Base-by-base conservation (phyloP, 164 flowering plant species). In the Chloranthus sessilifolius region DNA sequence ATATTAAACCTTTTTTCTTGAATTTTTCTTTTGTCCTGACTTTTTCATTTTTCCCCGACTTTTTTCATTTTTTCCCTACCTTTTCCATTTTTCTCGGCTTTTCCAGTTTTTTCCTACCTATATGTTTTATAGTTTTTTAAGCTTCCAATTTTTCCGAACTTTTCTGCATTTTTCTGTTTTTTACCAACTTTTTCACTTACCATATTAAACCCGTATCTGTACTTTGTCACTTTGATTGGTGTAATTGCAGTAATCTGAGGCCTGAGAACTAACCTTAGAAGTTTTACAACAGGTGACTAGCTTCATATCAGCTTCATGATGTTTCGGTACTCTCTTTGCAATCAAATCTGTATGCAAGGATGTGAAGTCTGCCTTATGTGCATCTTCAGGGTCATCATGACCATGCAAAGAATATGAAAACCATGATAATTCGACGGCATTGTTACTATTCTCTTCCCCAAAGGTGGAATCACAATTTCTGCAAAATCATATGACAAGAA, bases 381-480 rank as follows among this genome's bases (percentile, higher is more conserved):
- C 72, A 66, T 76, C 80, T 52, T 69, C 81, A 58, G 79, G 60
- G 20, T 67, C 73, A 52, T 60, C 76, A 39, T 56, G 29, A 48
- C 68, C 66, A 64, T 52, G 70, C 10, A 85, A 62, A 21, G 69
- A 50, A 47, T 84, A 60, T 45, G 85, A 63, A 59, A 86, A 69
- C 94, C 90, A 86, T 45, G 74, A 60, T 33, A 80, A 24, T 2
- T 75, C 90, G 34, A 71, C 81, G 33, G 70, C 82, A 60, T 74
- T 73, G 52, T 61, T 53, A 33, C 61, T 52, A 55, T 53, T 59
- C 17, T 69, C 85, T 47, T 77, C 55, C 43, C 85, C 83, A 62
- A 72, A 78, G 35, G 84, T 76, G 38, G 87, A 78, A 68, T 88
- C 96, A 63, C 91, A 82, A 60, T 63, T 81, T 66, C 96, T 83